Base-by-base conservation (phyloP, 2,329 filamentous ascomycete species). In the Aphanoascus verrucosus region DNA sequence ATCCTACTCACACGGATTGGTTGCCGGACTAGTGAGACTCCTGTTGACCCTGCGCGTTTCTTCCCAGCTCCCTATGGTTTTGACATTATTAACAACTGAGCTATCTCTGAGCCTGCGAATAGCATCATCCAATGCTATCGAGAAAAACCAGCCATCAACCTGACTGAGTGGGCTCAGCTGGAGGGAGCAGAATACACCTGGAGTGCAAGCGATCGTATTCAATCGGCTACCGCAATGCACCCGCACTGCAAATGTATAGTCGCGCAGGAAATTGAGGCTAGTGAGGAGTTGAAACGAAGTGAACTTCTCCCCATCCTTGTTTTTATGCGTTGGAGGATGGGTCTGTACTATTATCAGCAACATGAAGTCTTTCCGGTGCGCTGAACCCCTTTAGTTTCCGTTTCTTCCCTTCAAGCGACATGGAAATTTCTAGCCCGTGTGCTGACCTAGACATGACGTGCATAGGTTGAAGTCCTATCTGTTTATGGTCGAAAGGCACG, bases 311-410 rank as follows among this genome's bases (percentile, higher is more conserved):
- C 47, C n/a, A 49, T 49, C 9, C 19, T 41, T 32, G 35, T 32
- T 14, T 8, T 40, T 23, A 49, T 49, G 47, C 34, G 37, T 2
- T 49, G 47, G 47, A 49, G 47, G 34, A 49, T 49, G 47, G 19
- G 47, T 23, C 35, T 40, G 14, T 41, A 28, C 17, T n/a, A 40
- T n/a, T 49, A 49, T 32, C 34, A 40, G 37, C 34, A 40, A 40
- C 47, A 49, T 41, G 34, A 49, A 28, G 23, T 49, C 20, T 49
- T 49, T 32, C 47, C 47, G 5, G 47, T 49, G 37, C 3, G 47
- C 38, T 41, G 34, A 23, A 17, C 47, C 23, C 46, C n/a, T n/a
- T n/a, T n/a, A n/a, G 17, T 46, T 46, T 9, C 34, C 28, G 17
- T 17, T 46, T 46, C 43, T 46, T 19, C 28, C 34, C 34, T 46